Evolutionary conservation across 169 alveolate species (phyloP).

Genomic region (Cryptosporidium sp.): DNA sequence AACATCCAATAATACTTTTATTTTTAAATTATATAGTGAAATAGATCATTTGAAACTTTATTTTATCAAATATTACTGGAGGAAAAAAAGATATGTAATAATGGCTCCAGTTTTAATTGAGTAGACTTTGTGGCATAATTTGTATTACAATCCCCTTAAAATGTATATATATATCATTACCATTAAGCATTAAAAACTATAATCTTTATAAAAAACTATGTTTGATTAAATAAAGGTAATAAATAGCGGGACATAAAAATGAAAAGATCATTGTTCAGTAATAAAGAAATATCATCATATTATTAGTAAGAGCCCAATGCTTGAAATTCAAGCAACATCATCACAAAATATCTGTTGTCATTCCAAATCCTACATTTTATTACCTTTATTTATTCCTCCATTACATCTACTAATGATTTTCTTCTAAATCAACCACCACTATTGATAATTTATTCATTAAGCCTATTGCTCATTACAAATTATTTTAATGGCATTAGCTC

Average conservation of each 20-base stretch:
- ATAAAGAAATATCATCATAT: slow-evolving; percentile 32
- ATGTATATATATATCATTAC: neutral
- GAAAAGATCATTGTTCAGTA: slow-evolving; percentile 54
- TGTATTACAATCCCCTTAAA: no score
- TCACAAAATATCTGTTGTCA: neutral
- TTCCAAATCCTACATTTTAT: neutral
- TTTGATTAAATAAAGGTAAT: neutral
- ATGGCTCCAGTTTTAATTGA: no score
- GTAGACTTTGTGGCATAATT: neutral
- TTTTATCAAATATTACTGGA: neutral
- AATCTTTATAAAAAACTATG: neutral
- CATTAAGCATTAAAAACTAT: neutral
- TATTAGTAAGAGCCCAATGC: slow-evolving; percentile 75
- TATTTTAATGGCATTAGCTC: no score
- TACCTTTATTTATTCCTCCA: neutral
- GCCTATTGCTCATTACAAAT: no score
- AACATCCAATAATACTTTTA: neutral
- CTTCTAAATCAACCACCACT: neutral
- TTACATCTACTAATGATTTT: neutral
- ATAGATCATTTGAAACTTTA: no score
- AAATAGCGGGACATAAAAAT: neutral
- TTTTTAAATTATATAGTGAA: no score
- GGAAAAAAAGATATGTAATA: no score
- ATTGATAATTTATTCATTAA: neutral
- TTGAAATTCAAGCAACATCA: slow-evolving; percentile 76